Conservation (phyloP, 2,329 filamentous ascomycete genomes). For the Fusarium verrucosum region DNA sequence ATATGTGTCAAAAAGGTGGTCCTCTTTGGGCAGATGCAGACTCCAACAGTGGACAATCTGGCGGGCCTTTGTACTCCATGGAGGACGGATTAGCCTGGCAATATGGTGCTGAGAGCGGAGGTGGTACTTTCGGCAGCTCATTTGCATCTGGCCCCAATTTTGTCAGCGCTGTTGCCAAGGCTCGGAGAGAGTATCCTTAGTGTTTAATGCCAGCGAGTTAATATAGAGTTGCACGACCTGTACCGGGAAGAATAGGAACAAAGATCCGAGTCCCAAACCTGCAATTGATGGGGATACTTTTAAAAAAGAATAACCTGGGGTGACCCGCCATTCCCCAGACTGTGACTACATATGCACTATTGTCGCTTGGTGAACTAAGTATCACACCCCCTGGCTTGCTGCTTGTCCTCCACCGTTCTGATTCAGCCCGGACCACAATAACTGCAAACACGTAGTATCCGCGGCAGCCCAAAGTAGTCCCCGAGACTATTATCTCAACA, state of each 20-base stretch:
- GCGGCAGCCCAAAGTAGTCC: background rate
- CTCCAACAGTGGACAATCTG: background rate
- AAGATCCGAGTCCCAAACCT: background rate
- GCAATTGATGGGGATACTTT: too few species aligned
- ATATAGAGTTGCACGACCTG: fast-evolving
- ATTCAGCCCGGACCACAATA: background rate
- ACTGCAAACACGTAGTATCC: background rate
- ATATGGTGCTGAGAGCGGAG: slow-evolving; percentile 1
- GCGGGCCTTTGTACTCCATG: slow-evolving; percentile 10
- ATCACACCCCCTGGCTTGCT: background rate
- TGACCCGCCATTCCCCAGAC: background rate
- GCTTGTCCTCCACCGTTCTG: background rate
- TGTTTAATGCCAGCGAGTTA: too few species aligned
- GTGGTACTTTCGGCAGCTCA: fast-evolving
- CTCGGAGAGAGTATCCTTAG: slow-evolving; percentile 1
- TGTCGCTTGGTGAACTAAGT: background rate
- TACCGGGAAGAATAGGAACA: background rate
- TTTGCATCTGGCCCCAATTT: slow-evolving; percentile 5
- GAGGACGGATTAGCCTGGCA: background rate
- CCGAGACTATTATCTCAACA: background rate
- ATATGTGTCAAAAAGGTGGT: too few species aligned
- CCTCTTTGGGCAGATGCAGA: slow-evolving; percentile 5
- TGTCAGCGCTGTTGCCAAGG: background rate
- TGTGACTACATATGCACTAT: background rate
- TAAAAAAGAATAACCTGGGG: too few species aligned